Evolutionary conservation across 108 stramenopile species (phyloP), one percentile per base, ranked within the genome.

Genomic region (Cyclotella cryptica): DNA sequence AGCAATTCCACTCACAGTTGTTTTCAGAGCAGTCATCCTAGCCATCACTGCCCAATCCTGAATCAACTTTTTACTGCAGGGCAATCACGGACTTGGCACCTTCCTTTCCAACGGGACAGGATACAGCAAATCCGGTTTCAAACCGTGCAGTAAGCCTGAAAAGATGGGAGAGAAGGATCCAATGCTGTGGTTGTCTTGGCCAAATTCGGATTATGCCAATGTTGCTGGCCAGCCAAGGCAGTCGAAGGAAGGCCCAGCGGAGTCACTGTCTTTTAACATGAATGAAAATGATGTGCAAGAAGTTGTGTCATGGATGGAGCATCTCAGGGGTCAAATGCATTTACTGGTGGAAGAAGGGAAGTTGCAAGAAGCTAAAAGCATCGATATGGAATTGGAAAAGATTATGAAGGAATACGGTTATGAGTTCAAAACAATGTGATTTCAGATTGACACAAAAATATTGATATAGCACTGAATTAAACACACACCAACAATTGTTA

Each of bases 171-270:
- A 19, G 21, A 10, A 0, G 19, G 91, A 92, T 86, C 89, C 88
- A n/a, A 51, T 92, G 54, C 92, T 88, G 1, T 93, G 92, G 92
- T 66, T 93, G 57, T 85, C 85, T 68, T 73, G 90, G 52, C 92
- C 92, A 15, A 47, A 78, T 27, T 79, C 90, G 35, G 88, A 90
- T 61, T 93, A 85, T 87, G 92, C 90, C 8, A 87, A 93, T 71
- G 92, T 93, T 19, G 89, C 89, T 14, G 92, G 92, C 29, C 92
- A 75, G 39, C 66, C 54, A 67, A 90, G 76, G 29, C 79, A 54
- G 12, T 35, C 26, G 43, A 66, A 51, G 46, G 6, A 19, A 45
- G 40, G 12, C 40, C 59, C 46, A 9, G 30, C 14, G 24, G 17
- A 28, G 41, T 24, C 27, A 75, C 29, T 49, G 3, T 5, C 7